Evolutionary conservation across 768 basidiomycete genomes (phyloP).

Genomic region (Pleurotus giganteus): DNA sequence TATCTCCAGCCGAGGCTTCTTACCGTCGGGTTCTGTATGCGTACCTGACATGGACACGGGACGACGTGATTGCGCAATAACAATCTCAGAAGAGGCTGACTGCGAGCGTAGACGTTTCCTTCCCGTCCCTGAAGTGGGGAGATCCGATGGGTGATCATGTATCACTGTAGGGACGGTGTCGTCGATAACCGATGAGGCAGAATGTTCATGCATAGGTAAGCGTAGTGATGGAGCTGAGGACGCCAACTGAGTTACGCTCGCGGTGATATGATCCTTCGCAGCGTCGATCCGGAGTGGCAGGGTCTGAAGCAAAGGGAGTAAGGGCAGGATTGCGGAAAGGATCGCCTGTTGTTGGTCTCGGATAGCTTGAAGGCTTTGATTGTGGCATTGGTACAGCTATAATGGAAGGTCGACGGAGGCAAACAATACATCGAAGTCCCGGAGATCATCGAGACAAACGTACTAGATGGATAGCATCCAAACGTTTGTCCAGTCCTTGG

Average conservation of each 20-base stretch:
- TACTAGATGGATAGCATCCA: conserved; percentile 57
- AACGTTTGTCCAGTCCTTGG: conserved; percentile 48
- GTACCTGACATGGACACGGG: neutral
- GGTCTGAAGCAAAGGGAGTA: conserved; percentile 60
- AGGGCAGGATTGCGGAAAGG: conserved; percentile 51
- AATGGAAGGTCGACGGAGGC: no score
- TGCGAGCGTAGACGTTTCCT: neutral
- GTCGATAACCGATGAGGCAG: neutral
- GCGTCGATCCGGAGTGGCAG: conserved; percentile 57
- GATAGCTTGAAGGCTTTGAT: conserved; percentile 54
- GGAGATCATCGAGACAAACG: neutral
- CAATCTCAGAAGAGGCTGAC: neutral
- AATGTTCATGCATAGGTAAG: neutral
- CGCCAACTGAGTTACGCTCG: conserved; percentile 19
- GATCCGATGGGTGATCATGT: neutral
- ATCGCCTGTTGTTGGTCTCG: conserved; percentile 63
- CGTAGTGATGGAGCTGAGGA: neutral
- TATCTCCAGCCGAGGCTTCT: neutral
- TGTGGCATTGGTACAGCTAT: conserved; percentile 50
- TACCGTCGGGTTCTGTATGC: neutral
- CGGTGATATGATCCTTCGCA: conserved; percentile 30
- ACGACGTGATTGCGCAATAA: neutral
- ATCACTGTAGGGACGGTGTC: neutral
- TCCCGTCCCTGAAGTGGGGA: neutral
- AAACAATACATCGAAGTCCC: neutral